Percentiles rank a stretch among this genome's conserved stretches.
phyloP scores from a whole-genome alignment of 140 eudicot species.

The Cichorium intybus region DNA sequence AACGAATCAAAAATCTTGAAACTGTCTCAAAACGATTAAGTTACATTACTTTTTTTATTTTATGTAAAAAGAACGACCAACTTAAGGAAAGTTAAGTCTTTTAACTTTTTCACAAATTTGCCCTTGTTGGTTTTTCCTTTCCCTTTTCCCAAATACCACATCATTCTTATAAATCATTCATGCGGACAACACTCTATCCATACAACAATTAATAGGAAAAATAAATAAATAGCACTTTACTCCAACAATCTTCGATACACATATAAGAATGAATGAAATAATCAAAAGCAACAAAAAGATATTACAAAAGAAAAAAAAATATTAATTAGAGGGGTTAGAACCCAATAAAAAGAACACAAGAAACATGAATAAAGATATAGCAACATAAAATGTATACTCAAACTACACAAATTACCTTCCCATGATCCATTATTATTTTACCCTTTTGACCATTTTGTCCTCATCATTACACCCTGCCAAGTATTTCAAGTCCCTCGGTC shows the following conservation, averaged over 20 bases:
- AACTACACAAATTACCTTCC: conserved; percentile 24
- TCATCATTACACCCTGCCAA: conserved; percentile 43
- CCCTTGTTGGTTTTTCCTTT: no score
- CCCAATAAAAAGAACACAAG: conserved; percentile 16
- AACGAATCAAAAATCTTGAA: no score
- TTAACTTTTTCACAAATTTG: no score
- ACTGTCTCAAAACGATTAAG: no score
- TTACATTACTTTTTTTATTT: no score
- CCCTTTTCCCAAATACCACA: no score
- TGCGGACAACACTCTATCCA: no score
- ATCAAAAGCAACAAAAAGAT: conserved; percentile 18
- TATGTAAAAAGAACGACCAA: no score
- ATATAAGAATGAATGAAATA: conserved; percentile 15
- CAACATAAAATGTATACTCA: conserved; percentile 18
- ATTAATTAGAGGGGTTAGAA: not conserved
- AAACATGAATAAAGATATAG: conserved; percentile 37
- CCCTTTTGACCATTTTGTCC: conserved; percentile 21
- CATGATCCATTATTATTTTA: conserved; percentile 20
- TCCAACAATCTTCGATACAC: not conserved
- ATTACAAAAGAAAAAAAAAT: conserved; percentile 11
- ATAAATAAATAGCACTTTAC: not conserved
- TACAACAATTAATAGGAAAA: no score
- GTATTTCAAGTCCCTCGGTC: conserved; percentile 61
- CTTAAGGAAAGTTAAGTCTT: no score
- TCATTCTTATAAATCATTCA: no score